A percentile compares a stretch with the other conserved stretches of the same genome.
Evolutionary conservation across 371 early-diverging fungal genomes (phyloP).

Genomic region (Entomophthora muscae): DNA sequence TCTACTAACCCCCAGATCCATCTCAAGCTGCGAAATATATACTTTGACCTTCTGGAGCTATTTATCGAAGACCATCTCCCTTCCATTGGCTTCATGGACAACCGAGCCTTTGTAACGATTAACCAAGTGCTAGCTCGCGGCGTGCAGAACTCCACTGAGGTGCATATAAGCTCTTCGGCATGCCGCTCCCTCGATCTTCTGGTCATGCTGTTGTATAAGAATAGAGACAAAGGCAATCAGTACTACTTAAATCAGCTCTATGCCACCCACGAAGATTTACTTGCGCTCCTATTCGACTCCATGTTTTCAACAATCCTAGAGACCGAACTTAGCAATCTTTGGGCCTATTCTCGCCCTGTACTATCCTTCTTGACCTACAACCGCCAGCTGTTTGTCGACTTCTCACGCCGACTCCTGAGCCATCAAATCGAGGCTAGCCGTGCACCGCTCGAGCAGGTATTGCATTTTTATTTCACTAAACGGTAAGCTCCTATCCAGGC

Average conservation of each 20-base stretch:
- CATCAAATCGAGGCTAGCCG: not conserved
- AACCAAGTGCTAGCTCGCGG: constrained; percentile 41
- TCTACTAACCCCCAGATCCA: constrained; percentile 24
- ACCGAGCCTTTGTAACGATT: constrained; percentile 31
- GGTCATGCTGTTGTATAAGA: not conserved
- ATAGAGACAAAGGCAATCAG: not conserved
- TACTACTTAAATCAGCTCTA: not conserved
- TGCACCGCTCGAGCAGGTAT: not conserved
- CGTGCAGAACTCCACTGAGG: constrained; percentile 16
- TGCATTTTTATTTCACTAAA: not conserved
- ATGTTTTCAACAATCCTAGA: not conserved
- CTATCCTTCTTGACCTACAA: not conserved
- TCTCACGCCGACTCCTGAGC: not conserved
- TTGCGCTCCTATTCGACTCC: not conserved
- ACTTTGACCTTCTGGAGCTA: constrained; percentile 38
- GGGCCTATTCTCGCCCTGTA: not conserved
- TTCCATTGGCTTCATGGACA: constrained; percentile 29
- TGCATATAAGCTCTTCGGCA: not conserved
- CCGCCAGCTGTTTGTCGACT: not conserved
- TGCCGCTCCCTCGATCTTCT: not conserved
- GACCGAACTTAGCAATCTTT: not conserved
- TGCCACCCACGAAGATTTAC: not conserved
- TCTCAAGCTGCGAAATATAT: constrained; percentile 38
- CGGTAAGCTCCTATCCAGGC: not conserved
- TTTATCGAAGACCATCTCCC: constrained; percentile 44